Evolutionary conservation across 352 stramenopile species (phyloP), one percentile per base, ranked within the genome.

Genomic region (Globisporangium canariense): DNA sequence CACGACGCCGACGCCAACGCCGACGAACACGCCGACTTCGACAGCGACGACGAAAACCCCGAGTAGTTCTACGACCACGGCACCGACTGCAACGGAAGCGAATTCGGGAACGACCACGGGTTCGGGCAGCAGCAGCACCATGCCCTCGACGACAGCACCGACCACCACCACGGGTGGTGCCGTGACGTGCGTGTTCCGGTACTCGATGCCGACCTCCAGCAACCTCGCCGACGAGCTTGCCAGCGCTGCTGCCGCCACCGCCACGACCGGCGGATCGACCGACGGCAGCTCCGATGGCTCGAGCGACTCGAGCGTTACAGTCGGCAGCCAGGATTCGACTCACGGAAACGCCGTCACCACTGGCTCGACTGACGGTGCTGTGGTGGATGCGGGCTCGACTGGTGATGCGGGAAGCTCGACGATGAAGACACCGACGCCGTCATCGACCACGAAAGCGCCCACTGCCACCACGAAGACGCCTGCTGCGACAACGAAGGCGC

Each of bases 161-260:
- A 56, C 50, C 16, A 63, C 66, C 0, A 49, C 68, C 13, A 58
- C 41, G 3, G 58, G 68, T 4, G 18, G 55, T 2, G 49, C 16
- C 5, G 74, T 81, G n/a, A 76, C 78, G 41, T 86, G 78, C 55
- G 64, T 75, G 1, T 87, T 87, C 61, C 74, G 74, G 16, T 87
- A 85, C 56, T 73, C 76, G 36, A 79, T 87, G 76, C 72, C 78
- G 11, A 87, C 78, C 4, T 73, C 69, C 4, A 80, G 67, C 9
- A 86, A 84, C 61, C n/a, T 83, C 9, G 66, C 70, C 0, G 75
- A 64, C 41, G 64, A 72, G 36, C 62, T 84, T 49, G 58, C 68
- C 28, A 77, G 66, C 6, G 60, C 66, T 4, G 62, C 53, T 7
- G 60, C 60, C 7, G 38, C 58, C 14, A 7, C 41, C 3, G 45